Evolutionary conservation across 805 yeast species (phyloP).

Genomic region (Schwanniomyces sp.): DNA sequence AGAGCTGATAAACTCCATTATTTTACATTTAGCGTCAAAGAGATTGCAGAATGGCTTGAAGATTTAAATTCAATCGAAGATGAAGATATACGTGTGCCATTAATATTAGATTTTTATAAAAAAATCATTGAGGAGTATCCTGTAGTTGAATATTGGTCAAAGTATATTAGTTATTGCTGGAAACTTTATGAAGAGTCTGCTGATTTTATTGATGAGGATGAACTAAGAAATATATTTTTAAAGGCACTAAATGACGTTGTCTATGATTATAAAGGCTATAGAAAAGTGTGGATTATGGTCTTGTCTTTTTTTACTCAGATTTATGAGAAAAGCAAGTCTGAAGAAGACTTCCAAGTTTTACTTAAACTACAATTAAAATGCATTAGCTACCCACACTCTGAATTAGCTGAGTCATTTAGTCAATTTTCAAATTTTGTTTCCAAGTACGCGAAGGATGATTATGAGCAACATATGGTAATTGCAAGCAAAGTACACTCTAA

Average conservation of each 20-base stretch:
- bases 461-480: slow-evolving; percentile 32
- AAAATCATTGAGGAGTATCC: slow-evolving; percentile 18
- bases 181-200: slow-evolving; percentile 1
- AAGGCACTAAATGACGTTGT: slow-evolving; percentile 20
- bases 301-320: slow-evolving; percentile 4
- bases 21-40: slow-evolving; percentile 9
- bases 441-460: slow-evolving; percentile 19
- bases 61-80: slow-evolving; percentile 14
- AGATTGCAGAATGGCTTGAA: slow-evolving; percentile 15
- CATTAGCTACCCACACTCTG: slow-evolving; percentile 40
- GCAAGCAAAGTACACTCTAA: slow-evolving; percentile 31
- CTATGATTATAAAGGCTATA: slow-evolving; percentile 22
- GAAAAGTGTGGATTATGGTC: slow-evolving; percentile 19
- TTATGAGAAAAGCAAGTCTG: slow-evolving; percentile 3
- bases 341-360: slow-evolving; percentile 15
- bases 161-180: slow-evolving; percentile 14
- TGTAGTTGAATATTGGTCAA: slow-evolving; percentile 17
- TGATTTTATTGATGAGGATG: slow-evolving; percentile 1
- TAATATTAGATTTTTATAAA: slow-evolving; percentile 13
- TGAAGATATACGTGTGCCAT: slow-evolving; percentile 3
- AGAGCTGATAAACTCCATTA: slow-evolving; percentile 8
- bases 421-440: slow-evolving; percentile 43
- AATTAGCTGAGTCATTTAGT: slow-evolving; percentile 39
- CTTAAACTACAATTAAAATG: slow-evolving; percentile 27
- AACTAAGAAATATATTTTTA: slow-evolving; percentile 11